Evolutionary conservation across 768 basidiomycete species (phyloP), one percentile per base, ranked within the genome.

Genomic region (Mycena kentingensis): DNA sequence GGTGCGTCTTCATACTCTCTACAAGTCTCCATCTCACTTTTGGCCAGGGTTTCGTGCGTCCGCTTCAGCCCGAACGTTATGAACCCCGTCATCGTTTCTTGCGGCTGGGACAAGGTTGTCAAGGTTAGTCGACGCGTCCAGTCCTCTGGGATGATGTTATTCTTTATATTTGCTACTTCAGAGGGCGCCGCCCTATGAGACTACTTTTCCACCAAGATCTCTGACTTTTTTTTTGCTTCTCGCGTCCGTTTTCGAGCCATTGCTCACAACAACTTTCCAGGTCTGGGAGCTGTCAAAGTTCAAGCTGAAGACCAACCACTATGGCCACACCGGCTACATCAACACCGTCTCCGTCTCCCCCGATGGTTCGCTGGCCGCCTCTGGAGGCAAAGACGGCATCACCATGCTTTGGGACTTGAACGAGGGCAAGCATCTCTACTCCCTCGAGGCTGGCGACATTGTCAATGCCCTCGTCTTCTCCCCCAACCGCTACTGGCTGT

Each of bases 321-420:
- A 92, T 70, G 97, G 97, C 61, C 97, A 99, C 82, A 96, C 91
- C 45, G 97, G 96, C 59, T 98, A 98, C 82, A 94, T 99, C 75
- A 98, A 94, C 81, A 94, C 96, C 64, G 76, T 99, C 68, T 94
- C 97, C 54, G 95, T 99, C 55, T 99, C 97, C 31, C 97, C 97
- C 47, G 97, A 99, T 69, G 97, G 97, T 60, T 99, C 97, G 22
- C 85, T 99, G 67, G 95, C 96, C 63, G 97, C 97, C 42, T 98
- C 97, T 43, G 97, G 97, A 69, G 97, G 97, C 66, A 98, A 98
- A 77, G 97, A 99, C 73, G 95, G 95, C 57, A 96, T 98, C 75
- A 97, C 95, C 71, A 98, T 98, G 95, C 88, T 98, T 59, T 99
- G 97, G 97, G 97, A 99, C 72, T 79, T 99, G 66, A 98, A 98